Base-by-base conservation (phyloP, 2,329 filamentous ascomycete genomes). In the Pseudocercospora fijiensis region DNA sequence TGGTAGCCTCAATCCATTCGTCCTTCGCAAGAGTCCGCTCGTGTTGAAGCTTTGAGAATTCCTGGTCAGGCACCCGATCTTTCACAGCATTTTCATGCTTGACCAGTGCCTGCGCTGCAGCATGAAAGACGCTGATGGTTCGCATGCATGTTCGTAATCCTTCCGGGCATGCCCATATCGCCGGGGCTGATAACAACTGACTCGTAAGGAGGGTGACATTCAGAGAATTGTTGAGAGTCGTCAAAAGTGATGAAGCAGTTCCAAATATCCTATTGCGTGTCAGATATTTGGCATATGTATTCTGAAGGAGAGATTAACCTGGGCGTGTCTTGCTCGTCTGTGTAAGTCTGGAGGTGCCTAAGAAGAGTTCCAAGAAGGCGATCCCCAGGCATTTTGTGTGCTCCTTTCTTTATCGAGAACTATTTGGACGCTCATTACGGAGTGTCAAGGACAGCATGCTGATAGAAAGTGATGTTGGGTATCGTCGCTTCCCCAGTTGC, bases 121-220 rank as follows among this genome's bases (percentile, higher is more conserved):
- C 85, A 76, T 91, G 89, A 80, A 87, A 92, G 67, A 91, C 84
- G 77, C 87, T 86, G 69, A 92, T 83, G 67, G 90, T 81, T 67
- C 86, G 85, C 67, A 89, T 82, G 65, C 86, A 87, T 1, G 85
- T 86, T 13, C 82, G 83, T 37, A 91, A 79, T 8, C 85, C 86
- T 61, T 88, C 83, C 9, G 84, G 84, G n/a, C 78, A 77, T 22
- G 72, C 81, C 90, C 90, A 93, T 76, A 92, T 82, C 8, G 89
- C 88, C 2, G 88, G 89, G 0, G 90, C 88, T 0, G 84, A 85
- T 52, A 92, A 83, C 5, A 92, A 82, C 68, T 92, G 89, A 26
- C 88, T 88, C 0, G 89, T 90, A 60, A 92, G 82, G 11, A 92
- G 82, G 45, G 86, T 85, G 71, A 92, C 82, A 75, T 93, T 93